phyloP scores from a whole-genome alignment of 108 stramenopile genomes.

The Cylindrotheca closterium region DNA sequence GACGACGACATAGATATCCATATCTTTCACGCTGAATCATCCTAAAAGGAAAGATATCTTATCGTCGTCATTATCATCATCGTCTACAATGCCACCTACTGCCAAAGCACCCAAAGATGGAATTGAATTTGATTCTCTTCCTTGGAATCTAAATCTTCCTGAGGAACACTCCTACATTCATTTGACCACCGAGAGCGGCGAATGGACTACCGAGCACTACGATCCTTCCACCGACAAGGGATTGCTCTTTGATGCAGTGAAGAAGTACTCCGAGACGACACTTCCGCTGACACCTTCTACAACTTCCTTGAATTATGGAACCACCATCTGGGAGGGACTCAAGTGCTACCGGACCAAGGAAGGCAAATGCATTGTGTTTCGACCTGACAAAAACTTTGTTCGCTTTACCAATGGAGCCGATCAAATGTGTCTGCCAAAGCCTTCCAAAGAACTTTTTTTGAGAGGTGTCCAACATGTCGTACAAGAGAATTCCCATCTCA shows the following conservation, averaged over 20 bases:
- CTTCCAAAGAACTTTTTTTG: constrained; percentile 65
- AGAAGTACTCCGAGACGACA: constrained; percentile 50
- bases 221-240: constrained; percentile 55
- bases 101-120: constrained; percentile 47
- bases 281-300: constrained; percentile 66
- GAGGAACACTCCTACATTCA: constrained; percentile 73
- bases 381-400: constrained; percentile 71
- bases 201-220: constrained; percentile 72
- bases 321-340: constrained; percentile 87
- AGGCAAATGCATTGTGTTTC: constrained; percentile 64
- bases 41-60: no score
- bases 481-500: constrained; percentile 59
- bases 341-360: constrained; percentile 69
- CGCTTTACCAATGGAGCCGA: constrained; percentile 67
- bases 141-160: constrained; percentile 84
- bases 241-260: constrained; percentile 45
- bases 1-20: no score
- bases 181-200: constrained; percentile 49
- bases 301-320: constrained; percentile 82
- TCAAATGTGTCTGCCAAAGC: constrained; percentile 70
- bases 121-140: constrained; percentile 68
- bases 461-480: constrained; percentile 62
- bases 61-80: no score
- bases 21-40: no score
- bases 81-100: no score